Evolutionary conservation across 73 alveolate genomes (phyloP).

Genomic region (Halteria grandinella): DNA sequence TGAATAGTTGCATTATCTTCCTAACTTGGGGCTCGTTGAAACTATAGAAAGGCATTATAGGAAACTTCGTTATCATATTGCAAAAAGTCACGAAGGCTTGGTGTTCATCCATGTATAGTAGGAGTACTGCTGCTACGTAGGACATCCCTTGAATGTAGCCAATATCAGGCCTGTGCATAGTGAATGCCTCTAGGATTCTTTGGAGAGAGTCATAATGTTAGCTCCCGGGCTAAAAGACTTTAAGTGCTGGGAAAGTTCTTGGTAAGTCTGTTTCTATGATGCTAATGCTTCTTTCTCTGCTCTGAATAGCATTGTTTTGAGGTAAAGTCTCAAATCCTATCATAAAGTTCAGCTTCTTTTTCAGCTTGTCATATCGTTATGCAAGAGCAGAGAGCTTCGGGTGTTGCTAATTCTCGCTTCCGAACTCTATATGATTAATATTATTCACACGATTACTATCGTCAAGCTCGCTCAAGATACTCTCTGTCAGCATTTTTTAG

Average conservation of each 20-base stretch:
- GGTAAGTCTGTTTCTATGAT: conserved; percentile 77
- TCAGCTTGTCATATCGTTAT: conserved; percentile 25
- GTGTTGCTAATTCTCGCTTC: not conserved
- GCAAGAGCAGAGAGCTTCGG: conserved; percentile 13
- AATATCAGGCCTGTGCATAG: conserved; percentile 88
- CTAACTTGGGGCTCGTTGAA: conserved; percentile 83
- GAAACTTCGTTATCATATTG: conserved; percentile 79
- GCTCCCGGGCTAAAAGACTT: conserved; percentile 73
- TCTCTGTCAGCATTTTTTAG: too few species aligned
- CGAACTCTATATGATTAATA: not conserved
- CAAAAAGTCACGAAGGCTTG: conserved; percentile 82
- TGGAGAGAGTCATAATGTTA: conserved; percentile 74
- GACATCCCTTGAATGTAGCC: conserved; percentile 95
- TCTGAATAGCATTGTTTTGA: conserved; percentile 3
- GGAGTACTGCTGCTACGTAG: conserved; percentile 86
- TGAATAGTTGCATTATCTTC: conserved; percentile 79
- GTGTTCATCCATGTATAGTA: conserved; percentile 84
- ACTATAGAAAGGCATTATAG: conserved; percentile 82
- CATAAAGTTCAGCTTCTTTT: conserved; percentile 11
- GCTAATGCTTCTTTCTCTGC: conserved; percentile 56
- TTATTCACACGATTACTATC: too few species aligned
- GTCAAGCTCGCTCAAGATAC: too few species aligned
- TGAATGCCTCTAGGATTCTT: conserved; percentile 86
- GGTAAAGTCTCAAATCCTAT: not conserved
- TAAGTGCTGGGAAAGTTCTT: conserved; percentile 76